Percentiles rank a stretch among this genome's conserved stretches.
Conservation (phyloP, 345 rosid genomes). For the Hibiscus trionum region DNA sequence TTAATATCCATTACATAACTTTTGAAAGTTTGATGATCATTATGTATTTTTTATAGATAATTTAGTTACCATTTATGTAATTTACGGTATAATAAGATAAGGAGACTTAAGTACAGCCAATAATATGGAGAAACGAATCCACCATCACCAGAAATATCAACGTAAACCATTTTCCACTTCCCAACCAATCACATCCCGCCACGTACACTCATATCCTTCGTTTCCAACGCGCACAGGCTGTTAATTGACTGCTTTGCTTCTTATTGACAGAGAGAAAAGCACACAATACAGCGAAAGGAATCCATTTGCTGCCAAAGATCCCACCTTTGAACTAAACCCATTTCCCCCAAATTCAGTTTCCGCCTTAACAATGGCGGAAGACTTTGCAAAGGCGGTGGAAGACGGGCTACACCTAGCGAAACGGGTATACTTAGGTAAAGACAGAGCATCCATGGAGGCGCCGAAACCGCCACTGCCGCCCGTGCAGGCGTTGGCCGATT, state of each 20-base stretch:
- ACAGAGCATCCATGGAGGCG: slow-evolving; percentile 51
- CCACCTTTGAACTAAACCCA: background rate
- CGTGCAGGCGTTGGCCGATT: slow-evolving; percentile 45
- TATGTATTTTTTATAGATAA: too few relatives aligned
- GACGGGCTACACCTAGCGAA: slow-evolving; percentile 74
- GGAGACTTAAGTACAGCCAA: too few relatives aligned
- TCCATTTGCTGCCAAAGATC: background rate
- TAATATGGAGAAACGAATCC: too few relatives aligned
- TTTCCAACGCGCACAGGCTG: background rate
- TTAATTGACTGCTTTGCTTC: background rate
- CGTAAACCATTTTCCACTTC: too few relatives aligned
- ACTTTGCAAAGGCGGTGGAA: slow-evolving; percentile 65
- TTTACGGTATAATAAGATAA: too few relatives aligned
- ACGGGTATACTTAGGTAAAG: slow-evolving; percentile 74
- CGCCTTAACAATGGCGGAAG: slow-evolving; percentile 49
- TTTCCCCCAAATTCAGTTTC: background rate
- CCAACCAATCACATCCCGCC: too few relatives aligned
- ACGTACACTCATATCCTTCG: too few relatives aligned
- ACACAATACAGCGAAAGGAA: background rate
- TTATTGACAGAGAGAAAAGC: background rate
- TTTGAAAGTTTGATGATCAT: too few relatives aligned
- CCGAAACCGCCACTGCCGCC: slow-evolving; percentile 40
- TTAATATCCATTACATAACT: too few relatives aligned
- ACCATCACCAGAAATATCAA: too few relatives aligned
- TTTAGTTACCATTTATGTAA: too few relatives aligned